These are phyloP conservation scores for Tolypocladium guangdongense DNA, from an alignment of 2,329 filamentous ascomycete genomes.

Conservation along the genomic window DNA sequence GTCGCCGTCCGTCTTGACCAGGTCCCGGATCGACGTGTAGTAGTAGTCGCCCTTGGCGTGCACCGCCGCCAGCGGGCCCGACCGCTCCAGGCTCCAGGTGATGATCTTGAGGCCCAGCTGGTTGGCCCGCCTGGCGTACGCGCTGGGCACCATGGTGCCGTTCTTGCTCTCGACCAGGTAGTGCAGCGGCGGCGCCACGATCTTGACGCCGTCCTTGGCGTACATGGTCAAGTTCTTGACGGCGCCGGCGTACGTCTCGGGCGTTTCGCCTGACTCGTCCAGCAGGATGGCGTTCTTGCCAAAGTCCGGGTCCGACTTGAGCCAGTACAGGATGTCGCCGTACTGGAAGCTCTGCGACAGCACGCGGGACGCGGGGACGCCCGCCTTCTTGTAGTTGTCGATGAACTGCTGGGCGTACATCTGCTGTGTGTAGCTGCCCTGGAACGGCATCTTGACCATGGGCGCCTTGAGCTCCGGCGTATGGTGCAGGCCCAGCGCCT, in stretches of 20 bases:
- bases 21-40: conserved; percentile 42
- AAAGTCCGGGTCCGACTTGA: conserved; percentile 48
- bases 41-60: conserved; percentile 40
- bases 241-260: conserved; percentile 39
- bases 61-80: conserved; percentile 42
- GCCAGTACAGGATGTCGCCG: conserved; percentile 55
- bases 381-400: conserved; percentile 43
- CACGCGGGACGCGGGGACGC: conserved; percentile 42
- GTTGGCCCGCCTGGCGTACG: conserved; percentile 50
- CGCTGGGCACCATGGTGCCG: conserved; percentile 48
- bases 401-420: conserved; percentile 55
- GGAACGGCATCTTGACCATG: conserved; percentile 59
- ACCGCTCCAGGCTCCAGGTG: conserved; percentile 59
- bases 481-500: conserved; percentile 49
- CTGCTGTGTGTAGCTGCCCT: conserved; percentile 51
- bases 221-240: conserved; percentile 46
- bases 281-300: conserved; percentile 53
- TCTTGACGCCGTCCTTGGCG: conserved; percentile 44
- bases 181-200: conserved; percentile 52
- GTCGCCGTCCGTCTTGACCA: conserved; percentile 52
- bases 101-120: conserved; percentile 53
- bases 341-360: conserved; percentile 58
- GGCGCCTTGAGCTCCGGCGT: conserved; percentile 59
- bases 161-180: conserved; percentile 45
- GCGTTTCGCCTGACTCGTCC: conserved; percentile 47